Conservation (phyloP, 441 rosid species). For the Hura crepitans region DNA sequence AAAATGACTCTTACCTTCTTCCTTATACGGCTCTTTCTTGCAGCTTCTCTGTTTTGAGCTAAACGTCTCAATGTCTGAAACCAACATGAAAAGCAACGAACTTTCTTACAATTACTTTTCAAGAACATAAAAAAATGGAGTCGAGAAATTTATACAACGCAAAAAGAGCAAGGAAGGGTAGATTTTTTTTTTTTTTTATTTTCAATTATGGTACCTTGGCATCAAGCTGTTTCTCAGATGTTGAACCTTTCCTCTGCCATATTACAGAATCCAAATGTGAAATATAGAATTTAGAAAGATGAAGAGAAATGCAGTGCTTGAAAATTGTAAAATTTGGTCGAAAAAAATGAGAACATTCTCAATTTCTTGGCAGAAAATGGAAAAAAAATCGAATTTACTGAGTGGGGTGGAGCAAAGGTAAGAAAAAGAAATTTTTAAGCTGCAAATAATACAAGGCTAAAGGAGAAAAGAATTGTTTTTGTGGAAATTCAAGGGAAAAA, state of each 20-base stretch:
- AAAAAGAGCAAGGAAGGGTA: background rate
- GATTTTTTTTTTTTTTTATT: background rate
- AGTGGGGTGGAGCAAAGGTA: too few species aligned
- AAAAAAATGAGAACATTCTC: constrained; percentile 16
- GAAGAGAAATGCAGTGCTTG: background rate
- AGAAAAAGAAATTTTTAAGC: background rate
- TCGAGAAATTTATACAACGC: background rate
- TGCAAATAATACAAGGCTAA: too few species aligned
- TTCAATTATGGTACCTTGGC: constrained; percentile 59
- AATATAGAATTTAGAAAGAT: background rate
- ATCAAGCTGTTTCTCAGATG: constrained; percentile 81
- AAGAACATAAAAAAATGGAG: background rate
- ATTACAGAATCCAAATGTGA: constrained; percentile 30
- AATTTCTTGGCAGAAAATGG: constrained; percentile 7
- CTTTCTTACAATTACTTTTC: background rate
- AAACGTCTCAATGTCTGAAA: constrained; percentile 89
- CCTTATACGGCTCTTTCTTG: constrained; percentile 91
- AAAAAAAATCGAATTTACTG: background rate
- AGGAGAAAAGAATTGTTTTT: background rate
- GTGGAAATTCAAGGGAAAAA: background rate
- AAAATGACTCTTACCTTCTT: constrained; percentile 57
- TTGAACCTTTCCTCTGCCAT: constrained; percentile 77
- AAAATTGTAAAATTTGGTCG: constrained; percentile 18
- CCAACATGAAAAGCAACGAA: constrained; percentile 17
- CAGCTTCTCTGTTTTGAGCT: constrained; percentile 99